Base-by-base conservation (phyloP, 1,284 basidiomycete genomes). In the Sanguinoderma infundibulare region DNA sequence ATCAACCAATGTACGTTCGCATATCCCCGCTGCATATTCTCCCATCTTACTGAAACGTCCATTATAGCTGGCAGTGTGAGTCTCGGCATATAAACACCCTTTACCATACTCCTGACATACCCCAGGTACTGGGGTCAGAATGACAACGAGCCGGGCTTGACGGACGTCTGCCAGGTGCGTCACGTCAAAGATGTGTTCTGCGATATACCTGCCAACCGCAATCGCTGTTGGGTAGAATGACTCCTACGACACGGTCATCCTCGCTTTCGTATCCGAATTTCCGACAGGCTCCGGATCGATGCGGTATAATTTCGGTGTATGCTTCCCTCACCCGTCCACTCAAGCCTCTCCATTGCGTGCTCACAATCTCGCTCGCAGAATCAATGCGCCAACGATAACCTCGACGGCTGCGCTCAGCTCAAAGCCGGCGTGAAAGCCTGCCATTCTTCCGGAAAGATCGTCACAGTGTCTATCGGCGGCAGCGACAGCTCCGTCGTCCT, bases 391-490 rank as follows among this genome's bases (percentile, higher is more conserved):
- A 24, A 47, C 17, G 46, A 17, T 8, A 12, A 47, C 4, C 24
- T 47, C 26, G 26, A 47, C 5, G 26, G 28, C 5, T 47, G 46
- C 26, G 46, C 46, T 5, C 1, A 47, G 46, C 72, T 89, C 40
- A 81, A 83, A 0, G 68, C 78, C 2, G 82, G 83, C 57, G 89
- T 90, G 60, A 64, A 86, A 67, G 75, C 78, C 6, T 90, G 88
- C 69, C 87, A 90, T 68, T 77, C 81, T 2, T 80, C 78, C n/a
- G 88, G 88, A 32, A 90, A 89, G 72, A 83, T 87, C 32, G 77
- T 90, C 62, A 89, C 87, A 1, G 74, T 90, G 58, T 85, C 82
- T 62, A 75, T 89, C 17, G 87, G 87, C 40, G 88, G 88, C 40
- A 86, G 84, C 3, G 83, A 80, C 4, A 86, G 85, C 15, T 76